phyloP scores from a whole-genome alignment of 2,329 filamentous ascomycete genomes.

The Ceratocystis lukuohia region DNA sequence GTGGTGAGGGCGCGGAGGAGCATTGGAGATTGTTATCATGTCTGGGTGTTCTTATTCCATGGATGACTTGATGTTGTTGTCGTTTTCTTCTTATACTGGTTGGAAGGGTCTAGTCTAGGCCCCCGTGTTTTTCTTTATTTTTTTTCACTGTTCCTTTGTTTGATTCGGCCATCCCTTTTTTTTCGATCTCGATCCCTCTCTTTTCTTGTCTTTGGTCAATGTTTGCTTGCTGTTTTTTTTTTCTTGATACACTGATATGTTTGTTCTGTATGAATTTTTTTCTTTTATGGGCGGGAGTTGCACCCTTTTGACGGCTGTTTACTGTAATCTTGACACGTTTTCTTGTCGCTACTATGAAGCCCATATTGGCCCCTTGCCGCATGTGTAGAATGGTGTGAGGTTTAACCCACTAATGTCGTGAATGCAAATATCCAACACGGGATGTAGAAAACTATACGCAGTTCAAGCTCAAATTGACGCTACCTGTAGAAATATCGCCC shows the following conservation, averaged over 20 bases:
- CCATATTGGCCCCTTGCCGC: neutral
- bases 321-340: constrained; percentile 3
- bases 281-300: constrained; percentile 1
- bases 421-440: neutral
- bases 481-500: neutral
- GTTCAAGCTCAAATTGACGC: neutral
- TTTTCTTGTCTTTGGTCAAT: constrained; percentile 9
- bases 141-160: constrained; percentile 10
- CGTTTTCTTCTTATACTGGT: neutral
- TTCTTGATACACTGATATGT: constrained; percentile 11
- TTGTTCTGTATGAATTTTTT: neutral
- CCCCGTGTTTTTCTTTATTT: neutral
- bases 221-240: constrained; percentile 7
- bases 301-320: constrained; percentile 4
- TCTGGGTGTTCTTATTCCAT: neutral
- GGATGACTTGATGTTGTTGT: neutral
- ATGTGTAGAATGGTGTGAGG: neutral
- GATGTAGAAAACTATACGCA: neutral
- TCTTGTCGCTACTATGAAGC: neutral
- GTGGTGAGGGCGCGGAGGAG: neutral
- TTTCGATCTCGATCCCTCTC: neutral
- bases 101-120: neutral
- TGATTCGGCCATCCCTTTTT: neutral
- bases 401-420: neutral
- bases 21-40: neutral